These are phyloP conservation scores for Gossypium rotundifolium DNA, from an alignment of 345 rosid genomes.

Conservation along the genomic window DNA sequence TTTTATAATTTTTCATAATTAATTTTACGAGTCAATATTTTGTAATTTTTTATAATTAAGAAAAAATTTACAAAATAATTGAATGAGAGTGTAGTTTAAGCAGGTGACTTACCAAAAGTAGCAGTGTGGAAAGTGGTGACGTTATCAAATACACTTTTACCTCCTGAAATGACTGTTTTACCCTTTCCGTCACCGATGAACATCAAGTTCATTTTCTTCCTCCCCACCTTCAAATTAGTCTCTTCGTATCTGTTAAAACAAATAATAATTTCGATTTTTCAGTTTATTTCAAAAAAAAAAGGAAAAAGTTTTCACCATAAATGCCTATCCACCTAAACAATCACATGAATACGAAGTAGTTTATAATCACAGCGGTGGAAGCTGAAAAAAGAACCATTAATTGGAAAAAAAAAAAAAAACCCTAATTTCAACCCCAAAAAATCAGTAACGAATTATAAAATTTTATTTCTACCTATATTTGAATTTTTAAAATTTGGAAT, in stretches of 20 bases:
- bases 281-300: neutral
- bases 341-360: neutral
- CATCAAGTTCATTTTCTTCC: constrained; percentile 84
- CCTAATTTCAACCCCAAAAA: too few species aligned
- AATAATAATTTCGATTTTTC: neutral
- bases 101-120: constrained; percentile 53
- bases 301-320: neutral
- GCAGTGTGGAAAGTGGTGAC: constrained; percentile 94
- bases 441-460: neutral
- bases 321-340: neutral
- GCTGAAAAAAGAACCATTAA: neutral
- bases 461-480: too few species aligned
- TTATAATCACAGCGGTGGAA: neutral
- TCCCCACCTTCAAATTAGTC: constrained; percentile 68
- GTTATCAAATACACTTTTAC: constrained; percentile 51
- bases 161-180: constrained; percentile 63
- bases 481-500: too few species aligned
- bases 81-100: neutral
- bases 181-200: constrained; percentile 91
- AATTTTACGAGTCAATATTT: too few species aligned
- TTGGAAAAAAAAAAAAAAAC: neutral
- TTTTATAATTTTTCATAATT: too few species aligned
- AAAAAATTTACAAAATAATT: too few species aligned
- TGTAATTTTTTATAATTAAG: too few species aligned
- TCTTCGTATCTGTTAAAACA: constrained; percentile 70